These are phyloP conservation scores for Capronia coronata DNA, from an alignment of 2,329 filamentous ascomycete genomes.

Conservation along the genomic window DNA sequence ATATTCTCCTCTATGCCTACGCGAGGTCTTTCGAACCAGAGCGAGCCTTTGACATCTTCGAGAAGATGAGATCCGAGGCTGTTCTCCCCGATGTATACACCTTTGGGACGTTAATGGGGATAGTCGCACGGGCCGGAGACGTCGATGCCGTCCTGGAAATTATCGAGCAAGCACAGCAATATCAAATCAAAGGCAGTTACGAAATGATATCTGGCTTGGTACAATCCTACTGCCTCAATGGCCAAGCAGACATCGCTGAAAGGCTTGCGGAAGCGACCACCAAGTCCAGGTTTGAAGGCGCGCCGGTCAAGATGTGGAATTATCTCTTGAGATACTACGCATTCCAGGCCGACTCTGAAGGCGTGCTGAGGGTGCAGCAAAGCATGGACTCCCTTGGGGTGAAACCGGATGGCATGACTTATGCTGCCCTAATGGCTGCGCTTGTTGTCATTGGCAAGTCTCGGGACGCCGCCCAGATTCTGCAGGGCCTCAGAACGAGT, in stretches of 20 bases:
- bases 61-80: conserved; percentile 48
- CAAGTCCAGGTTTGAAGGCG: conserved; percentile 45
- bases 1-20: conserved; percentile 68
- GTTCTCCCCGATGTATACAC: conserved; percentile 56
- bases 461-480: conserved; percentile 50
- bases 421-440: conserved; percentile 55
- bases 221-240: conserved; percentile 58
- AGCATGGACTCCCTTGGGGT: conserved; percentile 51
- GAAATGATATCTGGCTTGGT: conserved; percentile 61
- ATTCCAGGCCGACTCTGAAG: conserved; percentile 51
- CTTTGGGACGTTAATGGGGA: conserved; percentile 66
- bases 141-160: conserved; percentile 61
- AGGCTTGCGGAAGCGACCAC: conserved; percentile 54
- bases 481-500: conserved; percentile 37
- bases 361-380: conserved; percentile 49
- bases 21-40: conserved; percentile 59
- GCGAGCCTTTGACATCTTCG: conserved; percentile 59
- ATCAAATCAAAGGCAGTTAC: conserved; percentile 46
- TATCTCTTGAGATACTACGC: conserved; percentile 65
- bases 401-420: conserved; percentile 51
- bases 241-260: conserved; percentile 51
- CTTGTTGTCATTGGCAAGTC: conserved; percentile 49
- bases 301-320: conserved; percentile 68
- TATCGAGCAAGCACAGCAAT: conserved; percentile 55
- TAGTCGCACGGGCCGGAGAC: conserved; percentile 67